Base-by-base conservation (phyloP, 768 basidiomycete species). In the Lactarius sp. region DNA sequence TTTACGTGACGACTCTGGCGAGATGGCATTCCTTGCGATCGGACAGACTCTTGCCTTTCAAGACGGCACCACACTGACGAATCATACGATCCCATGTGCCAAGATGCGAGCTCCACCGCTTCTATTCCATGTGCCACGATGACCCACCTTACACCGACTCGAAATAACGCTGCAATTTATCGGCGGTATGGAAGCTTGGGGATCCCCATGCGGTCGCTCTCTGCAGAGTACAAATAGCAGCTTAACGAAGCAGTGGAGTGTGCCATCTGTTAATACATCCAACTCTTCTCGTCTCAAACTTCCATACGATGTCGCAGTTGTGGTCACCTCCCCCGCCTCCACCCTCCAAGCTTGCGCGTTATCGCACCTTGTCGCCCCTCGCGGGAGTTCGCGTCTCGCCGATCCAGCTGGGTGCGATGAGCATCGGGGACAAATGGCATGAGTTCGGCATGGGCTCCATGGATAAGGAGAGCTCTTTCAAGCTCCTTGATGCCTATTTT, bases 371-470 rank as follows among this genome's bases (percentile, higher is more conserved):
- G 16, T 72, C 73, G 1, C 73, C 73, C 7, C 69, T 70, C 16
- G 76, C 76, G 4, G 73, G 74, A 41, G 68, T 77, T 4, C 72
- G 73, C 36, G 77, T 78, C 44, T 77, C 76, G 6, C 77, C 76
- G 4, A 62, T 78, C 16, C 70, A 69, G 37, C 72, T 78, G 12
- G 77, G 77, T 2, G 76, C 70, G 1, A 75, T 76, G 75, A 75
- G 71, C 53, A 69, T 78, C 41, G 78, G 78, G 36, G 73, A 76
- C 64, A 74, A 76, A 60, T 77, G 77, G 77, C 66, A 34, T 41
- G 67, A 53, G 0, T n/a, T 63, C 14, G 69, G 69, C 31, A 61
- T 76, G 66, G 76, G 77, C 2, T 57, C 62, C 1, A 76, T 78
- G 74, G 60, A 66, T 67, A 75, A 77, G 71, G 73, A 76, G 51